Base-by-base conservation (phyloP, 2,329 filamentous ascomycete species). In the Ploettnerulaceae sp. region DNA sequence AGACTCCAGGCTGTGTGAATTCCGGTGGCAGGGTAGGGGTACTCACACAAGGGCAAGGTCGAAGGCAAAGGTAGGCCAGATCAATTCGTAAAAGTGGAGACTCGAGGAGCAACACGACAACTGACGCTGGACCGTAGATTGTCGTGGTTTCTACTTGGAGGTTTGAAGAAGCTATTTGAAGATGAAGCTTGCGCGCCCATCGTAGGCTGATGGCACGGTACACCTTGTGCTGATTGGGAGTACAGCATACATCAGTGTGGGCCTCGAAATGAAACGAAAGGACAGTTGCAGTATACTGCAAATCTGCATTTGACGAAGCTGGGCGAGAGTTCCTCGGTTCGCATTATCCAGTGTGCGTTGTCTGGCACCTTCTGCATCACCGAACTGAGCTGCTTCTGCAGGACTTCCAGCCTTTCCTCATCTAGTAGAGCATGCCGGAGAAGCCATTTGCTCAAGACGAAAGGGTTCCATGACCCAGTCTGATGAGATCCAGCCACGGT, bases 391-490 rank as follows among this genome's bases (percentile, higher is more conserved):
- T 29, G 26, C 26, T 29, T 29, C 26, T 9, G 26, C 8, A 29
- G 26, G 26, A 29, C 8, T 29, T 29, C 26, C 26, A 29, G 4
- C 8, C 8, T 11, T 29, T 29, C 26, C 31, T 14, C n/a, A 33
- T 33, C 31, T 8, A 33, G 11, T 33, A 33, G n/a, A 33, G 11
- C 14, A 33, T 33, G 31, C 31, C 31, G 31, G 14, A 33, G n/a
- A 33, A 33, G 31, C 31, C 31, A 33, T 33, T 33, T 33, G 31
- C 31, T 33, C 33, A 36, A 24, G 33, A 36, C 24, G 18, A 36
- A 36, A 36, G 18, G 33, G 33, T 36, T 36, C 33, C 33, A 36
- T 36, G 33, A 36, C 18, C 33, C 33, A 36, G 33, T 21, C 33
- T 36, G 20, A 36, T 29, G n/a, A n/a, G n/a, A n/a, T n/a, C n/a